A percentile compares a stretch with the other conserved stretches of the same genome.
These are phyloP conservation scores for Penicillium arizonense DNA, from an alignment of 495 filamentous ascomycete species.

Conservation along the genomic window DNA sequence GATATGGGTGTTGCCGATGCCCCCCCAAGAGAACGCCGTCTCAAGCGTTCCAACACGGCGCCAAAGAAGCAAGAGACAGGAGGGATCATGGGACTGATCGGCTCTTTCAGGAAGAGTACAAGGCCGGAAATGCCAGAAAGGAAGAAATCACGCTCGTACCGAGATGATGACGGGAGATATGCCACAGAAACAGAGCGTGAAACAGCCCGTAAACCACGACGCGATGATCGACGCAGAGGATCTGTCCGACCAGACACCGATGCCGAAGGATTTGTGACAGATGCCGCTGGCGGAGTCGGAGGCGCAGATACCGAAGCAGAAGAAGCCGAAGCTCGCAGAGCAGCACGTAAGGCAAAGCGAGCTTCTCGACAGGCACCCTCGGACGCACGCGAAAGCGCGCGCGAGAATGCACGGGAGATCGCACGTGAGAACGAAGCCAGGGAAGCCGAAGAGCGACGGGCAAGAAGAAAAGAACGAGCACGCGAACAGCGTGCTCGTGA, in stretches of 20 bases:
- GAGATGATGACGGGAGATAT: constrained; percentile 34
- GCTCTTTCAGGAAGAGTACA: constrained; percentile 39
- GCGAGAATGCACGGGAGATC: no score
- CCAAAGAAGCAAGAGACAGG: constrained; percentile 45
- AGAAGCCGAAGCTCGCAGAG: constrained; percentile 50
- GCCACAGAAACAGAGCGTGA: constrained; percentile 44
- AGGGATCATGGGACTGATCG: constrained; percentile 49
- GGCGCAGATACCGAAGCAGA: constrained; percentile 48
- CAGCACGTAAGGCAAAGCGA: constrained; percentile 45
- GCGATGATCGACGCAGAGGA: constrained; percentile 42
- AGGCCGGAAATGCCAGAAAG: constrained; percentile 38
- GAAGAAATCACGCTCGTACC: constrained; percentile 39
- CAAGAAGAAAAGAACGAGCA: constrained; percentile 37
- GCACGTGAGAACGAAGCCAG: constrained; percentile 22
- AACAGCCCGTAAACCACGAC: constrained; percentile 38
- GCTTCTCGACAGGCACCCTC: constrained; percentile 35
- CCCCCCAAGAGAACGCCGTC: constrained; percentile 59
- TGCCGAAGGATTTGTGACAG: constrained; percentile 44
- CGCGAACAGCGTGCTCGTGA: constrained; percentile 40
- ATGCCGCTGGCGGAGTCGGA: constrained; percentile 28
- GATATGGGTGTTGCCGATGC: constrained; percentile 74
- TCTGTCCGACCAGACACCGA: constrained; percentile 42
- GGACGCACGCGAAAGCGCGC: constrained; percentile 29
- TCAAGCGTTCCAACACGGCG: constrained; percentile 39
- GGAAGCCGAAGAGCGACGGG: constrained; percentile 47